A percentile compares a stretch with the other conserved stretches of the same genome.
These are phyloP conservation scores for Neonectria faginata DNA, from an alignment of 2,329 filamentous ascomycete genomes.

Conservation along the genomic window DNA sequence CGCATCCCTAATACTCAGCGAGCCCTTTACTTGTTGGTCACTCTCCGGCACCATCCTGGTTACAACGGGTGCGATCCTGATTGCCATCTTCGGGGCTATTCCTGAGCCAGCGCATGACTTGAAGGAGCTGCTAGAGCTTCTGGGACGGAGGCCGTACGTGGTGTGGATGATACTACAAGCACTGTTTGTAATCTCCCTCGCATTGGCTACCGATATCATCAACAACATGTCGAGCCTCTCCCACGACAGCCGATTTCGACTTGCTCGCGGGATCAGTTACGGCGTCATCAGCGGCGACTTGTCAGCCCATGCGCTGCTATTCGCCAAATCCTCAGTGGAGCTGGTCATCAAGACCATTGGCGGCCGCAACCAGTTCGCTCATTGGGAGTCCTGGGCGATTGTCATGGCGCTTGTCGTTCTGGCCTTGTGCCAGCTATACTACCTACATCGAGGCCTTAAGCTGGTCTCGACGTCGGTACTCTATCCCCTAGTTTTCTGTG, in stretches of 20 bases:
- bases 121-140: conserved; percentile 80
- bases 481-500: conserved; percentile 97
- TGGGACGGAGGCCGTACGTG: conserved; percentile 81
- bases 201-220: conserved; percentile 70
- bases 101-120: conserved; percentile 92
- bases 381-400: conserved; percentile 95
- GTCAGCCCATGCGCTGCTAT: conserved; percentile 90
- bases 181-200: conserved; percentile 76
- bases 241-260: conserved; percentile 74
- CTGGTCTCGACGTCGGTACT: conserved; percentile 94
- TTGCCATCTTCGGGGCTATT: conserved; percentile 93
- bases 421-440: conserved; percentile 92
- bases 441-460: conserved; percentile 92
- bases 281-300: conserved; percentile 92
- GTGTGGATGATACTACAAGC: conserved; percentile 89
- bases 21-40: conserved; percentile 96
- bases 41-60: conserved; percentile 90
- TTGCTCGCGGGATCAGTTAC: conserved; percentile 86
- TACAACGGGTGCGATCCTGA: conserved; percentile 87
- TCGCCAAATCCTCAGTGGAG: conserved; percentile 97
- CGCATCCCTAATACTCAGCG: conserved; percentile 89
- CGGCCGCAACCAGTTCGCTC: conserved; percentile 90
- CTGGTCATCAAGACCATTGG: conserved; percentile 88
- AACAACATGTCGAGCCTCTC: conserved; percentile 64
- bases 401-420: conserved; percentile 83